phyloP scores from a whole-genome alignment of 352 stramenopile genomes.

The Phytophthora nicotianae region DNA sequence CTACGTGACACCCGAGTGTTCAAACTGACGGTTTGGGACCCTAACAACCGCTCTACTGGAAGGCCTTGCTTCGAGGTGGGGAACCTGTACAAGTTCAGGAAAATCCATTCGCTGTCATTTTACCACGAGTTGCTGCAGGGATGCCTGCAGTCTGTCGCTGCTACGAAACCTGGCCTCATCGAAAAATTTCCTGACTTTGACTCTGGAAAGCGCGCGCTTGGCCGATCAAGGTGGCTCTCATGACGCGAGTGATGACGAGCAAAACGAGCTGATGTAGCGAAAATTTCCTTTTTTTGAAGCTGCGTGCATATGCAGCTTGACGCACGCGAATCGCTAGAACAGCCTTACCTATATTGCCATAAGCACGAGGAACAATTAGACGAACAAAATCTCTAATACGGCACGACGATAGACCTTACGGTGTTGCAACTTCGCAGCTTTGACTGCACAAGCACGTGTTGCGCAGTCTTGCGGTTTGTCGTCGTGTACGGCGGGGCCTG shows the following conservation, averaged over 20 bases:
- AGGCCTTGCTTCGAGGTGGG: conserved; percentile 2
- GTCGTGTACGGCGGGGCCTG: too few relatives aligned
- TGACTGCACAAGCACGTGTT: too few relatives aligned
- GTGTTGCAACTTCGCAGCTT: too few relatives aligned
- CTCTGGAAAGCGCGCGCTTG: not conserved
- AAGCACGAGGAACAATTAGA: too few relatives aligned
- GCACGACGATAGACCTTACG: too few relatives aligned
- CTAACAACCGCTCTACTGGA: not conserved
- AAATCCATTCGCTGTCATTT: conserved; percentile 1
- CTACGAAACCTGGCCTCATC: not conserved
- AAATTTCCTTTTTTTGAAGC: too few relatives aligned
- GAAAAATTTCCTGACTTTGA: not conserved
- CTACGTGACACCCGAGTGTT: too few relatives aligned
- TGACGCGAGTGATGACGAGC: not conserved
- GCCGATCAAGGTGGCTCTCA: not conserved
- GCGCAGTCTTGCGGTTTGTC: too few relatives aligned
- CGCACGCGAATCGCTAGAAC: too few relatives aligned
- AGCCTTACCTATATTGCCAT: too few relatives aligned
- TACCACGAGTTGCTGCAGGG: not conserved
- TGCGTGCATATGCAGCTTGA: too few relatives aligned
- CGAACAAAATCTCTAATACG: too few relatives aligned
- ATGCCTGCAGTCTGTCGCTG: not conserved
- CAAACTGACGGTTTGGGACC: not conserved
- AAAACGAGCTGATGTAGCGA: not conserved
- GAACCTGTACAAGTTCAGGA: conserved; percentile 3